Percentiles rank a stretch among this genome's conserved stretches.
These are phyloP conservation scores for Xerocomus amazonicus DNA, from an alignment of 1,284 basidiomycete genomes.

Conservation along the genomic window DNA sequence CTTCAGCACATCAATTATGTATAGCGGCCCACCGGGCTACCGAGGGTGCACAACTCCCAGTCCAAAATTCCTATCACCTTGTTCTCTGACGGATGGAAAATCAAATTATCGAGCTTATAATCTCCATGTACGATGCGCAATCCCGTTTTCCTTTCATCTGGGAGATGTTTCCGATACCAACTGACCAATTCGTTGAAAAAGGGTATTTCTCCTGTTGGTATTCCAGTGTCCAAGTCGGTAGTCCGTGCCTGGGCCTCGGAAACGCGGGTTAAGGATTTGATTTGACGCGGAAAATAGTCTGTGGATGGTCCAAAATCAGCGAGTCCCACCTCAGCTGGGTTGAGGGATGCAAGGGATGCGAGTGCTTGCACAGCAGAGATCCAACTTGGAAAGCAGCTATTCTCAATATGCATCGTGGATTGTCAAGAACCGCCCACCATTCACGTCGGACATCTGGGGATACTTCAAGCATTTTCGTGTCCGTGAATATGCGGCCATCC, in stretches of 20 bases:
- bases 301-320: slow-evolving; percentile 73
- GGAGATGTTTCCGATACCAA: slow-evolving; percentile 77
- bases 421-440: slow-evolving; percentile 48
- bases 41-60: slow-evolving; percentile 95
- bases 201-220: slow-evolving; percentile 66
- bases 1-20: slow-evolving; percentile 1
- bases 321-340: slow-evolving; percentile 70
- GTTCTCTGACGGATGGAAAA: slow-evolving; percentile 92
- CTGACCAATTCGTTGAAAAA: slow-evolving; percentile 66
- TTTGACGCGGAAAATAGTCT: slow-evolving; percentile 89
- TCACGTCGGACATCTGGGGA: slow-evolving; percentile 58
- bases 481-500: slow-evolving; percentile 90
- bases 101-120: slow-evolving; percentile 94
- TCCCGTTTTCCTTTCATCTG: slow-evolving; percentile 68
- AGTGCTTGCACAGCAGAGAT: slow-evolving; percentile 27
- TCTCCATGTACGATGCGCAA: slow-evolving; percentile 90
- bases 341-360: slow-evolving; percentile 59
- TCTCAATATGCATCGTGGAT: background rate
- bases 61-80: slow-evolving; percentile 92
- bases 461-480: slow-evolving; percentile 73
- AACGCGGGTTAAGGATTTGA: slow-evolving; percentile 77
- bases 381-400: slow-evolving; percentile 13
- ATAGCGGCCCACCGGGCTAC: slow-evolving; percentile 61
- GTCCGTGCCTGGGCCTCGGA: slow-evolving; percentile 69
- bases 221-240: slow-evolving; percentile 60